Percentiles rank a stretch among this genome's conserved stretches.
Conservation (phyloP, 208 protist species). For the Trypanosoma boissoni region DNA sequence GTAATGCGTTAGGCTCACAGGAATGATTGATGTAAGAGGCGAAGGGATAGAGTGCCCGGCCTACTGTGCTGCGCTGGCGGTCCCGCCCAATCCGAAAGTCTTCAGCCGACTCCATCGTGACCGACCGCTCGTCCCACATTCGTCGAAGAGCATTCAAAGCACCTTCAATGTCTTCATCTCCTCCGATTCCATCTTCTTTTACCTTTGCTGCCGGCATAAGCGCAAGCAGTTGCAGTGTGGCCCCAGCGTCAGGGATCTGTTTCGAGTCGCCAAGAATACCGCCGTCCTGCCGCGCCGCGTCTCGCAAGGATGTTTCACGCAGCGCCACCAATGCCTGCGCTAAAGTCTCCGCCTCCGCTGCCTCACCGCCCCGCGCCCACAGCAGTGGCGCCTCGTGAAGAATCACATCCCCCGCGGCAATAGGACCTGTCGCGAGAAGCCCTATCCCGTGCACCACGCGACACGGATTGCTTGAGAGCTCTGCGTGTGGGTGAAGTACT, state of each 20-base stretch:
- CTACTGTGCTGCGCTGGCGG: background rate
- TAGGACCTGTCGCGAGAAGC: conserved; percentile 27
- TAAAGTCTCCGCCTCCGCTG: background rate
- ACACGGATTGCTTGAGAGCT: conserved; percentile 27
- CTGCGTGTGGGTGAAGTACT: conserved; percentile 30
- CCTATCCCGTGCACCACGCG: conserved; percentile 36
- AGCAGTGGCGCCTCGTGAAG: conserved; percentile 28
- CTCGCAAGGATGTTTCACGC: conserved; percentile 5
- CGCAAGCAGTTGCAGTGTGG: conserved; percentile 15
- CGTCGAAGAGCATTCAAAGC: background rate
- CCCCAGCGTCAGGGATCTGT: background rate
- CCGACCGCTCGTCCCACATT: conserved; percentile 13
- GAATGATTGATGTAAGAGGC: conserved; percentile 56
- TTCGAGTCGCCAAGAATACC: conserved; percentile 11
- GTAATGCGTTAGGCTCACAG: conserved; percentile 57
- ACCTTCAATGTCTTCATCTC: background rate
- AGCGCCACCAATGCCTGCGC: conserved; percentile 18
- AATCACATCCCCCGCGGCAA: conserved; percentile 42
- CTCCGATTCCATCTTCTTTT: no score
- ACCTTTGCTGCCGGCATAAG: conserved; percentile 1
- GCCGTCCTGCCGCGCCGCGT: conserved; percentile 2
- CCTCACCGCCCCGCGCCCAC: background rate
- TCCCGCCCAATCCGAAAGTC: conserved; percentile 21
- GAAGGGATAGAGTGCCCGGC: conserved; percentile 30
- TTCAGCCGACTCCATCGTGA: conserved; percentile 4